Conservation (phyloP, 2,329 filamentous ascomycete genomes). For the Dactylellina leptospora region DNA sequence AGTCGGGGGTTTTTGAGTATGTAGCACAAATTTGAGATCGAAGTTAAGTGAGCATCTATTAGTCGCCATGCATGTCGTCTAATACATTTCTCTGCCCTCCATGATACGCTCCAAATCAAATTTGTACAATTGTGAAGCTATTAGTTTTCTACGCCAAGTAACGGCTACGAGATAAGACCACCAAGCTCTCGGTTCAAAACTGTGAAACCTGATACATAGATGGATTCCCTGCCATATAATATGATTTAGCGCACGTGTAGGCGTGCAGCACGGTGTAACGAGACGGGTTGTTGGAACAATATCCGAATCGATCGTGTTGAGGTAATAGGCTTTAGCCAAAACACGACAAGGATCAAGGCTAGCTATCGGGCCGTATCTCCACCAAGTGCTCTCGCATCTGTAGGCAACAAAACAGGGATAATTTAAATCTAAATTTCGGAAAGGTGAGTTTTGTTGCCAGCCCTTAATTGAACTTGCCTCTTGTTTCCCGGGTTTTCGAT, state of each 20-base stretch:
- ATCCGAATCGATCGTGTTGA: constrained; percentile 36
- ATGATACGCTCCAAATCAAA: too few relatives aligned
- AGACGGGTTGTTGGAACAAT: constrained; percentile 50
- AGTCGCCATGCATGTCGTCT: too few relatives aligned
- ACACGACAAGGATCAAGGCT: constrained; percentile 16
- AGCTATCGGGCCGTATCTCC: constrained; percentile 48
- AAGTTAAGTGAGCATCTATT: too few relatives aligned
- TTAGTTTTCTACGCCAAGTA: constrained; percentile 13
- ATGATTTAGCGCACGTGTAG: neutral
- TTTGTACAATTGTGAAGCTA: too few relatives aligned
- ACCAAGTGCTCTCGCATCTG: constrained; percentile 6
- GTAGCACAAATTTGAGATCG: too few relatives aligned
- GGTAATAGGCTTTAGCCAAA: constrained; percentile 16
- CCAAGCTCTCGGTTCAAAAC: constrained; percentile 34
- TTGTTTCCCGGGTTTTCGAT: too few relatives aligned
- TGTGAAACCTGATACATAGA: neutral
- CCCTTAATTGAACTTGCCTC: too few relatives aligned
- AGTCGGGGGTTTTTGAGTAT: too few relatives aligned
- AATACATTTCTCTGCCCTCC: too few relatives aligned
- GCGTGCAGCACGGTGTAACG: constrained; percentile 14
- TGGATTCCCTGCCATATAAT: constrained; percentile 12
- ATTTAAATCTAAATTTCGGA: too few relatives aligned
- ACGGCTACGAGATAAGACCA: constrained; percentile 11
- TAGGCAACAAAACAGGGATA: too few relatives aligned
- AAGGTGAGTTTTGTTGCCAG: too few relatives aligned